Percentiles rank a stretch among this genome's conserved stretches.
Conservation (phyloP, 2,329 filamentous ascomycete genomes). For the Diaporthe vaccinii region DNA sequence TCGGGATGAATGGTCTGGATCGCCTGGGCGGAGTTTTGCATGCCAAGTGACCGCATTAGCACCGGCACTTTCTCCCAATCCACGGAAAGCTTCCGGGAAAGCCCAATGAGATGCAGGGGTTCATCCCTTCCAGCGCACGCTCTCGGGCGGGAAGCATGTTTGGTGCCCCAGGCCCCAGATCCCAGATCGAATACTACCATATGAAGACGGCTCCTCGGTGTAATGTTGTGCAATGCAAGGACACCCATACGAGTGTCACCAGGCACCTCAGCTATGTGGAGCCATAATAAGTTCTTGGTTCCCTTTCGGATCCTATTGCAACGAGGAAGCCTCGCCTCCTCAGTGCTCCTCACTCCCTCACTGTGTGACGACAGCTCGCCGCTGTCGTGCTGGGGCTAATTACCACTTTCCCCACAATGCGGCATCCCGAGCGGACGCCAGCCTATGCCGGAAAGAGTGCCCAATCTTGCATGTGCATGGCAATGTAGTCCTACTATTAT, state of each 20-base stretch:
- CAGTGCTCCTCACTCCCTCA: neutral
- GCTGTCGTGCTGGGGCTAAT: slow-evolving; percentile 17
- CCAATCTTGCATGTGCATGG: neutral
- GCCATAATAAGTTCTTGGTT: neutral
- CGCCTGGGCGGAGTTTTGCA: neutral
- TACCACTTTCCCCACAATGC: slow-evolving; percentile 19
- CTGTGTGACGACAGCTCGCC: neutral
- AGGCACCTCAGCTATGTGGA: slow-evolving; percentile 13
- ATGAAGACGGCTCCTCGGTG: neutral
- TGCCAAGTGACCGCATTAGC: slow-evolving; percentile 26
- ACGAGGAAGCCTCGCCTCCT: slow-evolving; percentile 18
- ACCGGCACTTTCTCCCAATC: slow-evolving; percentile 11
- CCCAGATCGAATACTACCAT: slow-evolving; percentile 2
- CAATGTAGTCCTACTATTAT: neutral
- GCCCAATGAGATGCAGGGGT: slow-evolving; percentile 8
- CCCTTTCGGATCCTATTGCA: slow-evolving; percentile 16
- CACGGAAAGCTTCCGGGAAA: slow-evolving; percentile 8
- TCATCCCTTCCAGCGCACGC: slow-evolving; percentile 21
- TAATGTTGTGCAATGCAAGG: slow-evolving; percentile 24
- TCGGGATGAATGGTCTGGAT: neutral
- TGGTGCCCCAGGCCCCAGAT: slow-evolving; percentile 15
- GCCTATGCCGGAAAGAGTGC: neutral
- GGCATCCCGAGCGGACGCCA: neutral
- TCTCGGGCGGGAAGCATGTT: slow-evolving; percentile 9
- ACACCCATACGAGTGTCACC: slow-evolving; percentile 1